Percentiles rank a stretch among this genome's conserved stretches.
Conservation (phyloP, 2,329 filamentous ascomycete genomes). For the Fusarium bulbicola region DNA sequence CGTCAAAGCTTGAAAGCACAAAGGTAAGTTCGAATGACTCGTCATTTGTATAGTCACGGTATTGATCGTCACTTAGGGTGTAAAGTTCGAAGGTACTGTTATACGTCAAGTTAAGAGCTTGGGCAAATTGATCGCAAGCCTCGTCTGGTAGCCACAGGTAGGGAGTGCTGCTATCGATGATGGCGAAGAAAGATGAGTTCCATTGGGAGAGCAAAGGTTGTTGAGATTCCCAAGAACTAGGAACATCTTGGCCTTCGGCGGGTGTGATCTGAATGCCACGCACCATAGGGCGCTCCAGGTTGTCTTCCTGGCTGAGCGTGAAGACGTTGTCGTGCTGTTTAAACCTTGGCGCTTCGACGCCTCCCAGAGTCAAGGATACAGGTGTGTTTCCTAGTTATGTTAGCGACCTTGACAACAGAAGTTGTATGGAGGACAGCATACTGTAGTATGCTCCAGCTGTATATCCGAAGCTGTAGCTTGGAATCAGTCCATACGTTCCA, state of each 20-base stretch:
- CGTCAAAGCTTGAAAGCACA: slow-evolving; percentile 64
- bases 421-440: slow-evolving; percentile 47
- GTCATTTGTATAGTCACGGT: slow-evolving; percentile 54
- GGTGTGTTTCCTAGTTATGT: slow-evolving; percentile 49
- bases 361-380: slow-evolving; percentile 72
- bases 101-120: slow-evolving; percentile 70
- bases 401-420: slow-evolving; percentile 2
- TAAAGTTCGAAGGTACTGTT: slow-evolving; percentile 72
- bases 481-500: slow-evolving; percentile 66
- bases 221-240: slow-evolving; percentile 52
- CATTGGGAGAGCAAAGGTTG: slow-evolving; percentile 53
- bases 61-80: slow-evolving; percentile 67
- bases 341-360: slow-evolving; percentile 72
- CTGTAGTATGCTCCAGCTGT: slow-evolving; percentile 80
- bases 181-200: slow-evolving; percentile 58
- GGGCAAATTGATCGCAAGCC: slow-evolving; percentile 72
- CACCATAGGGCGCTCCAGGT: slow-evolving; percentile 67
- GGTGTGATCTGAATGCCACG: slow-evolving; percentile 62
- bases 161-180: slow-evolving; percentile 72
- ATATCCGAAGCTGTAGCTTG: slow-evolving; percentile 78
- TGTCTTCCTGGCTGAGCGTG: slow-evolving; percentile 61
- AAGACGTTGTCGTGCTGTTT: slow-evolving; percentile 69
- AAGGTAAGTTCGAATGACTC: slow-evolving; percentile 65
- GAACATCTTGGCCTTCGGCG: slow-evolving; percentile 41
- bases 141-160: slow-evolving; percentile 69